These are phyloP conservation scores for Musa troglodytarum DNA, from an alignment of 176 grass and related monocot species.

Conservation along the genomic window DNA sequence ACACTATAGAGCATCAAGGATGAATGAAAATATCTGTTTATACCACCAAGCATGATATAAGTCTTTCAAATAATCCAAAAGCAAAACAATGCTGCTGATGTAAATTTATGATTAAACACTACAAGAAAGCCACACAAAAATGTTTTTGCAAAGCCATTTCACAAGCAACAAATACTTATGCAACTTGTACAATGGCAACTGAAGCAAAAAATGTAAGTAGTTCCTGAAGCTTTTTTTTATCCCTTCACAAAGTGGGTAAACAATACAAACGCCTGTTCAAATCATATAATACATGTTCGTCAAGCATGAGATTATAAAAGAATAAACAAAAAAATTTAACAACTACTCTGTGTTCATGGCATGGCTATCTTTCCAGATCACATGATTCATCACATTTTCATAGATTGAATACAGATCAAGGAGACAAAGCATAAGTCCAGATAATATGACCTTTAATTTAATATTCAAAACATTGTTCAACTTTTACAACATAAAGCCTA, in stretches of 20 bases:
- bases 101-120: background rate
- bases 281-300: background rate
- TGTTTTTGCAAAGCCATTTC: background rate
- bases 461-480: conserved; percentile 9
- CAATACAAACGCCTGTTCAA: background rate
- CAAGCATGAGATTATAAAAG: background rate
- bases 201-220: background rate
- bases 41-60: too few relatives aligned
- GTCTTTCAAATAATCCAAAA: background rate
- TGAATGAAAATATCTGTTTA: conserved; percentile 2
- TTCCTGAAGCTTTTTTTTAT: too few relatives aligned
- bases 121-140: too few relatives aligned
- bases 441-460: background rate
- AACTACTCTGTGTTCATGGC: too few relatives aligned
- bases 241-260: too few relatives aligned
- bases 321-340: too few relatives aligned
- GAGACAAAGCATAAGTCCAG: background rate
- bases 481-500: conserved; percentile 4
- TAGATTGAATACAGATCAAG: background rate
- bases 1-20: conserved; percentile 11
- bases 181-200: background rate
- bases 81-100: background rate
- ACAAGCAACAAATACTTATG: background rate
- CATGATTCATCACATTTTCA: background rate
- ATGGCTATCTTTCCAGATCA: background rate